A percentile compares a stretch with the other conserved stretches of the same genome.
Evolutionary conservation across 176 grass and related monocot genomes (phyloP).

Genomic region (Elymus sibiricus): DNA sequence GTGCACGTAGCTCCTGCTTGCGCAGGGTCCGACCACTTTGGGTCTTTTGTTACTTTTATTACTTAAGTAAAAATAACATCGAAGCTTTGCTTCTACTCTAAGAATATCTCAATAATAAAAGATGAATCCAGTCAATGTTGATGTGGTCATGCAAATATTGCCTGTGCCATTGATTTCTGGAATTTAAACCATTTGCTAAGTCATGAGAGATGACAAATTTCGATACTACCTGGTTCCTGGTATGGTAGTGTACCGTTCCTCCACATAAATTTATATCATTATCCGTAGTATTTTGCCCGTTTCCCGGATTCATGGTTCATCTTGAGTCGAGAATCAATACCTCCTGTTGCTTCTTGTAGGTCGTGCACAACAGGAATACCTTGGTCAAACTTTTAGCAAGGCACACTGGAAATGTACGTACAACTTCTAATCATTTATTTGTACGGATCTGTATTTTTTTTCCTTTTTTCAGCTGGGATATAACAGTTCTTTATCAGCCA

Average conservation of each 20-base stretch:
- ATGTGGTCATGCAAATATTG: not conserved
- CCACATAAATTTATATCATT: not conserved
- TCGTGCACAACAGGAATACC: constrained; percentile 71
- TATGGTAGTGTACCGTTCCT: not conserved
- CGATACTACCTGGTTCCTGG: not conserved
- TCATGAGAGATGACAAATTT: not conserved
- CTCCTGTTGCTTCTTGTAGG: constrained; percentile 41
- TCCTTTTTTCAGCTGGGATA: constrained; percentile 7
- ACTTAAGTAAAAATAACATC: not conserved
- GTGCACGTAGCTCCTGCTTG: no score
- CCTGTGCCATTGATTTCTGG: not conserved
- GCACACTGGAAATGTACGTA: constrained; percentile 95
- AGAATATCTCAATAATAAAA: not conserved
- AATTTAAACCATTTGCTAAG: not conserved
- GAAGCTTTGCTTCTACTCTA: not conserved
- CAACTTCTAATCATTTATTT: constrained; percentile 23
- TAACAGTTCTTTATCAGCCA: constrained; percentile 47
- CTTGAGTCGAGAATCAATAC: constrained; percentile 8
- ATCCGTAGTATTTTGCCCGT: not conserved
- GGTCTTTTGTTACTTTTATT: not conserved
- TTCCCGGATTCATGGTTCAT: not conserved
- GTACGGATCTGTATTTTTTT: not conserved
- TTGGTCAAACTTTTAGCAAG: constrained; percentile 75
- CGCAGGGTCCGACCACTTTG: no score
- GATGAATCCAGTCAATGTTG: not conserved